A percentile compares a stretch with the other conserved stretches of the same genome.
These are phyloP conservation scores for Artemisia argyi DNA, from an alignment of 129 eudicot genomes.

Conservation along the genomic window DNA sequence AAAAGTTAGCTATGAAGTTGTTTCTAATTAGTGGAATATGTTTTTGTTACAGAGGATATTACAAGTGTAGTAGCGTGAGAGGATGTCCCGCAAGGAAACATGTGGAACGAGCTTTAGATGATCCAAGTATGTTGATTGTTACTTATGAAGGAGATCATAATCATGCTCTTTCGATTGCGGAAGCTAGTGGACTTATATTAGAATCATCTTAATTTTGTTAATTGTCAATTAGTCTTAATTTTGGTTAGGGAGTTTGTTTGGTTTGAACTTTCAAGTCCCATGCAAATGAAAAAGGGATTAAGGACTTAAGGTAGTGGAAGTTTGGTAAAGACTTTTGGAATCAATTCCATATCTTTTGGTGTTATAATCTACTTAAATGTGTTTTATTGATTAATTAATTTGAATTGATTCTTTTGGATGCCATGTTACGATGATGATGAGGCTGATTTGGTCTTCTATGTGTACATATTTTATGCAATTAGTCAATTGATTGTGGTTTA, in stretches of 20 bases:
- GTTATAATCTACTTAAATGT: conserved; percentile 11
- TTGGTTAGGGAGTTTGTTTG: neutral
- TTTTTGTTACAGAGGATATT: conserved; percentile 60
- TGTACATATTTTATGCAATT: conserved; percentile 13
- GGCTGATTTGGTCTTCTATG: conserved; percentile 19
- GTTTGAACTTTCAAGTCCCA: conserved; percentile 16
- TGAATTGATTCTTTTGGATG: conserved; percentile 22
- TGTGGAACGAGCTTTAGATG: conserved; percentile 88
- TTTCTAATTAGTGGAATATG: neutral
- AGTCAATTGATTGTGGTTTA: conserved; percentile 33
- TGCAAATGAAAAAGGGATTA: conserved; percentile 22
- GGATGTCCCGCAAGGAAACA: conserved; percentile 97
- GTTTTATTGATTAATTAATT: conserved; percentile 25
- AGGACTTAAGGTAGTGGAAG: conserved; percentile 9
- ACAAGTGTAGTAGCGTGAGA: conserved; percentile 93
- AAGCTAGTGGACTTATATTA: conserved; percentile 58
- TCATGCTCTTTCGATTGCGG: conserved; percentile 59
- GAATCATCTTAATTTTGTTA: conserved; percentile 64
- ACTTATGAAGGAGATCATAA: conserved; percentile 95
- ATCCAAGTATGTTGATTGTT: conserved; percentile 78
- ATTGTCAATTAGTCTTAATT: neutral
- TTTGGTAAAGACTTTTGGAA: conserved; percentile 32
- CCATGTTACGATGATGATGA: conserved; percentile 17
- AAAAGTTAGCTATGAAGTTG: too few species aligned
- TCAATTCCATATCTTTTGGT: conserved; percentile 25